Conservation (phyloP, 176 grass and related monocot genomes). For the Bolboschoenus planiculmis region DNA sequence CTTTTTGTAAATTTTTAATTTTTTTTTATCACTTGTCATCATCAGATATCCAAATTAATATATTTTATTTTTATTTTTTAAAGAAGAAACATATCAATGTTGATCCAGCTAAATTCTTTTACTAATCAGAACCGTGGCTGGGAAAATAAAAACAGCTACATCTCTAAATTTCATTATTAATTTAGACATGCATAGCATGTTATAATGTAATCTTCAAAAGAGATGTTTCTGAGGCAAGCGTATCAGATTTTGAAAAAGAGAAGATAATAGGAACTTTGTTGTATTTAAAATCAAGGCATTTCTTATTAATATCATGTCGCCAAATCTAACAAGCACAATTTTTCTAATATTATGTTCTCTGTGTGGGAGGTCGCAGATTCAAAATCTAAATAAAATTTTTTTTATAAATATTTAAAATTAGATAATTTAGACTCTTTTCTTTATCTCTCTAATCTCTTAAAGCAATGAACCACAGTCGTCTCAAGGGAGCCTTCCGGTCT, state of each 20-base stretch:
- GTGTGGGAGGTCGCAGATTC: no score
- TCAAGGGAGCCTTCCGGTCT: slow-evolving; percentile 1
- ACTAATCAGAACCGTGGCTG: slow-evolving; percentile 6
- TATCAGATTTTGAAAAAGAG: background rate
- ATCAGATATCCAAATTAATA: background rate
- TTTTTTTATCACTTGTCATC: background rate
- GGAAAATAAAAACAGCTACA: background rate
- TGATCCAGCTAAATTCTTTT: slow-evolving; percentile 20
- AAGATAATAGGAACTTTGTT: background rate
- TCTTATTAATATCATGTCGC: background rate
- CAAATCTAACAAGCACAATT: no score
- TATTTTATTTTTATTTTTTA: background rate
- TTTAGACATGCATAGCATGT: slow-evolving; percentile 7
- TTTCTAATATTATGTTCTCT: no score
- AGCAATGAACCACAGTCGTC: background rate
- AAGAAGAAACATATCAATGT: background rate
- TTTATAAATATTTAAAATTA: no score
- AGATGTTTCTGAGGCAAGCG: background rate
- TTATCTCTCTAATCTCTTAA: no score
- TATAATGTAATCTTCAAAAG: background rate
- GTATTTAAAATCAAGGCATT: background rate
- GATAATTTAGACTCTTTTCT: no score
- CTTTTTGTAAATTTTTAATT: no score
- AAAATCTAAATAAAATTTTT: no score
- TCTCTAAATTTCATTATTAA: slow-evolving; percentile 17